These are phyloP conservation scores for Acanthamoeba sp. DNA, from an alignment of 208 protist species.

Conservation along the genomic window DNA sequence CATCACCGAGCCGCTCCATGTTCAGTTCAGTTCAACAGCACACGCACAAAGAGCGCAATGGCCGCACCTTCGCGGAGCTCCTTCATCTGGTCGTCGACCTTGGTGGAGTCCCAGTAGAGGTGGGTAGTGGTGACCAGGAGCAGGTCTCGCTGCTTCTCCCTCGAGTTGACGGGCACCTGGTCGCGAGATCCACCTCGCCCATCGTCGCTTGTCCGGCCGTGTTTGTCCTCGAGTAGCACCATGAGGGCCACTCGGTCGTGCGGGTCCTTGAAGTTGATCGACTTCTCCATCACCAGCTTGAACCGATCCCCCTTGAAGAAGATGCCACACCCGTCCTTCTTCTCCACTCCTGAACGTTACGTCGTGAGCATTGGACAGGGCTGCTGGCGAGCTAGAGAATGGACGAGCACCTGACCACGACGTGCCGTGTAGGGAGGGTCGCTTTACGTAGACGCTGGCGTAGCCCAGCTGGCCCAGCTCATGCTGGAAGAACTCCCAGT, in stretches of 20 bases:
- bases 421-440: neutral
- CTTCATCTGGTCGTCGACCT: neutral
- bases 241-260: conserved; percentile 14
- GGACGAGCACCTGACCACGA: neutral
- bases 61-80: neutral
- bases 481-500: neutral
- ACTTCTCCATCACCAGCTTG: conserved; percentile 12
- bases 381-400: no score
- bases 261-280: conserved; percentile 37
- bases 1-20: neutral
- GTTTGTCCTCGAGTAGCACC: neutral
- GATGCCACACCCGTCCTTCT: conserved; percentile 16
- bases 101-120: conserved; percentile 1
- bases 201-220: neutral
- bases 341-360: neutral
- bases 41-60: neutral
- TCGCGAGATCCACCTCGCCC: neutral
- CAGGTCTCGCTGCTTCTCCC: neutral
- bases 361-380: neutral
- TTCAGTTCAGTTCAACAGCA: neutral
- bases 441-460: conserved; percentile 26
- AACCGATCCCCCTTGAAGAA: conserved; percentile 4
- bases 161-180: neutral
- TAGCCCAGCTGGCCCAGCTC: conserved; percentile 21
- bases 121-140: neutral